Conservation (phyloP, 1,284 basidiomycete species). For the Coriolopsis trogii region DNA sequence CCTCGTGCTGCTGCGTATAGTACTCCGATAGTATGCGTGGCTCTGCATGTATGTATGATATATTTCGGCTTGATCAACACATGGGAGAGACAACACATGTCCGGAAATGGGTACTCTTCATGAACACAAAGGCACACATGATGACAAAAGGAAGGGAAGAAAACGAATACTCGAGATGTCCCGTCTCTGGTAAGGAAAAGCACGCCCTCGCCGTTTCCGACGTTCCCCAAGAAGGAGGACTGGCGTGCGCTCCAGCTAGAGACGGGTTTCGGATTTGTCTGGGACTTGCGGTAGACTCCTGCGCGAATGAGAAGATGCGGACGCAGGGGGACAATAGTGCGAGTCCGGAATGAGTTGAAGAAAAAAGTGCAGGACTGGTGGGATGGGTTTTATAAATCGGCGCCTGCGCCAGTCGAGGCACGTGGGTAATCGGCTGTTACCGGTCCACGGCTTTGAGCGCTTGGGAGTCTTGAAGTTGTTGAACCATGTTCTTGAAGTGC, state of each 20-base stretch:
- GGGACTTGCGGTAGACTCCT: constrained; percentile 55
- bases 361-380: neutral
- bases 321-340: constrained; percentile 58
- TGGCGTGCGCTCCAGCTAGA: constrained; percentile 49
- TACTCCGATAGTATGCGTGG: too few relatives aligned
- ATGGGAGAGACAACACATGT: neutral
- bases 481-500: too few relatives aligned
- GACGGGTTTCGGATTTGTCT: constrained; percentile 38
- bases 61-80: too few relatives aligned
- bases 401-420: neutral
- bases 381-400: constrained; percentile 7
- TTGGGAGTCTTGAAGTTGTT: too few relatives aligned
- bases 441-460: too few relatives aligned
- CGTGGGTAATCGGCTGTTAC: too few relatives aligned
- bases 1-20: too few relatives aligned
- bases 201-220: constrained; percentile 41
- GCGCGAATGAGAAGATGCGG: constrained; percentile 31
- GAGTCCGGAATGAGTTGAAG: constrained; percentile 45
- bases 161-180: constrained; percentile 28
- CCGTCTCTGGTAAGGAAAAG: constrained; percentile 56
- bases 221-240: too few relatives aligned
- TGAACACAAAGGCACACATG: neutral
- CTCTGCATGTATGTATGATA: too few relatives aligned
- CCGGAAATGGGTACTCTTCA: neutral
- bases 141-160: neutral